Evolutionary conservation across 192 early-diverging fungal genomes (phyloP), one percentile per base, ranked within the genome.

Genomic region (Chytriomyces hyalinus): DNA sequence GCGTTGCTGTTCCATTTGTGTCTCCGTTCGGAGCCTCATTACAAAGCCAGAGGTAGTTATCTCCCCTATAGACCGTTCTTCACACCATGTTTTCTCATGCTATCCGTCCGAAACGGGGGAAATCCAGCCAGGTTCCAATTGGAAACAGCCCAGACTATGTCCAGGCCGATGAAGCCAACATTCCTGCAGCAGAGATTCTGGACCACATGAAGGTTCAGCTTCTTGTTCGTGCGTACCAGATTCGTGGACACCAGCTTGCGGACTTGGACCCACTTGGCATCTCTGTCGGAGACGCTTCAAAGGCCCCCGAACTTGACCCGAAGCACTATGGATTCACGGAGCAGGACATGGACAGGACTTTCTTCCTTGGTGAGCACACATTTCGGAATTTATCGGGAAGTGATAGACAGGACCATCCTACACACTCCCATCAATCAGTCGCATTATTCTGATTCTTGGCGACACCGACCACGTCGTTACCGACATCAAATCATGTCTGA

Each of bases 201-300:
- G 96, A 99, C 85, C 95, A 97, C 84, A 92, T 99, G 90, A 99
- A 99, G 86, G 93, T 99, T 49, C 97, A 99, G 88, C 90, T 99
- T 45, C 80, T 99, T 66, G 94, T 94, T 10, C 92, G 97, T 59
- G 96, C 97, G 20, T 98, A 95, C 84, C 96, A 98, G 85, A 81
- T 89, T 53, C 93, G 96, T 80, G 97, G 97, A 11, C 97, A 99
- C 83, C 94, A 94, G 71, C 87, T 96, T 76, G 97, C 97, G 74
- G 92, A 94, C 78, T 87, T 99, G 62, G 97, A 99, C 81, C 97
- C 97, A 59, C 90, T 99, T 48, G 94, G 92, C 36, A 94, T 99
- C 80, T 89, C 90, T 69, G 75, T 83, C 53, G 78, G 90, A 51
- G 90, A 93, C 68, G 70, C 83, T 11, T 73, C 80, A 51, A 68